These are phyloP conservation scores for Fusarium redolens DNA, from an alignment of 2,329 filamentous ascomycete species.

Conservation along the genomic window DNA sequence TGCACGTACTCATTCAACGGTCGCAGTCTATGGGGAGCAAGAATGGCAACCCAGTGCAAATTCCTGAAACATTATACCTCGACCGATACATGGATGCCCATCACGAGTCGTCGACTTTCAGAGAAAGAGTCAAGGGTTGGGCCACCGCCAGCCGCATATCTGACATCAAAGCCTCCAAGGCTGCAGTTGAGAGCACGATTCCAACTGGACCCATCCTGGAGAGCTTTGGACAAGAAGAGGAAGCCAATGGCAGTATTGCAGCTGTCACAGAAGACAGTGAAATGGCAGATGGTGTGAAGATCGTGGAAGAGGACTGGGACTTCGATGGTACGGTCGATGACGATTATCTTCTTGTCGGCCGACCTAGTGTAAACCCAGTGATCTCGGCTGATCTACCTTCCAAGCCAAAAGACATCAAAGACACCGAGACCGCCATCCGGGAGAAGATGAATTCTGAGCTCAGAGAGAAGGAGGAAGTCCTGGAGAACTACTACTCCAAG, in stretches of 20 bases:
- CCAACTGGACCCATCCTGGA: slow-evolving; percentile 47
- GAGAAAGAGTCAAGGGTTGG: slow-evolving; percentile 78
- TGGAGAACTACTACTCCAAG: slow-evolving; percentile 55
- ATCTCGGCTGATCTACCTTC: not conserved
- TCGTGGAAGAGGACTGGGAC: slow-evolving; percentile 49
- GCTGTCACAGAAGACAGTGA: slow-evolving; percentile 1
- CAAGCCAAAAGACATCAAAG: slow-evolving; percentile 29
- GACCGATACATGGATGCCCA: slow-evolving; percentile 86
- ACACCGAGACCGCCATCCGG: slow-evolving; percentile 46
- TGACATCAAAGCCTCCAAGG: slow-evolving; percentile 59
- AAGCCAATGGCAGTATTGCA: not conserved
- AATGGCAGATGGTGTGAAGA: not conserved
- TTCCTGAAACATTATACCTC: slow-evolving; percentile 85
- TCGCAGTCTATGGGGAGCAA: slow-evolving; percentile 80
- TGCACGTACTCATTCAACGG: slow-evolving; percentile 91
- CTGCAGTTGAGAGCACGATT: slow-evolving; percentile 43
- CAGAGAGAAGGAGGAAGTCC: slow-evolving; percentile 41
- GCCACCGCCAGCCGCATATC: slow-evolving; percentile 74
- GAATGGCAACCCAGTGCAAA: slow-evolving; percentile 79
- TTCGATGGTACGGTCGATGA: slow-evolving; percentile 55
- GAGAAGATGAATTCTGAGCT: slow-evolving; percentile 61
- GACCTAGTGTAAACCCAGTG: slow-evolving; percentile 10
- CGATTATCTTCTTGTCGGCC: slow-evolving; percentile 48
- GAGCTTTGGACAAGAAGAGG: slow-evolving; percentile 22
- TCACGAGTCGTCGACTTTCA: slow-evolving; percentile 69